Evolutionary conservation across 371 early-diverging fungal genomes (phyloP), one percentile per base, ranked within the genome.

Genomic region (Mucor indicus): DNA sequence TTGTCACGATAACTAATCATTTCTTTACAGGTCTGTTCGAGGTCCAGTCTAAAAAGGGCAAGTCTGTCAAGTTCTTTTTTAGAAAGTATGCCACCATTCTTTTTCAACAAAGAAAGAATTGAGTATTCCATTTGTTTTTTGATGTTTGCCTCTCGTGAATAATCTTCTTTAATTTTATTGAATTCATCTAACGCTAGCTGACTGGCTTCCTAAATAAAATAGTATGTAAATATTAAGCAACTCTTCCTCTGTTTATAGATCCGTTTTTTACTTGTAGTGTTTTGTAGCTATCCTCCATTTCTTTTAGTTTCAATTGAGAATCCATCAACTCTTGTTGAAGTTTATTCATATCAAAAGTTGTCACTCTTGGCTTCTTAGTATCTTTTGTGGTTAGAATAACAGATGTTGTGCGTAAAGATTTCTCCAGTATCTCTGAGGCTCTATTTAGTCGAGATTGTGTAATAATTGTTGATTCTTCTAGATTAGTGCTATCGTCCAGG

Each of bases 151-250:
- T 54, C 66, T 37, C 16, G 38, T 20, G 37, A 46, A 17, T 31
- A 53, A 42, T 55, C 57, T 13, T 51, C 52, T 17, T 50, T 56
- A 16, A 45, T 29, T 23, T 48, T 47, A 9, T 36, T 55, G n/a
- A 67, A 55, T 30, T 67, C 64, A 35, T 60, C 44, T 15, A 67
- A 40, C 2, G 61, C 64, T 38, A 55, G 48, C 19, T 61, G 57
- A 33, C 61, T 64, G 7, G 56, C 56, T 25, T 61, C 33, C 52
- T 20, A 31, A 11, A 5, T 24, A n/a, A 44, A 38, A n/a, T n/a
- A n/a, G n/a, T n/a, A n/a, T n/a, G n/a, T n/a, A n/a, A n/a, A n/a
- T n/a, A n/a, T 19, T 19, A 19, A 29, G 17, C 11, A 33, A 11
- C 35, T 11, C 11, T 9, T 4, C n/a, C 35, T 13, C n/a, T 13